Evolutionary conservation across 1,139 yeast genomes (phyloP).

Genomic region (Kodamaea plutei): DNA sequence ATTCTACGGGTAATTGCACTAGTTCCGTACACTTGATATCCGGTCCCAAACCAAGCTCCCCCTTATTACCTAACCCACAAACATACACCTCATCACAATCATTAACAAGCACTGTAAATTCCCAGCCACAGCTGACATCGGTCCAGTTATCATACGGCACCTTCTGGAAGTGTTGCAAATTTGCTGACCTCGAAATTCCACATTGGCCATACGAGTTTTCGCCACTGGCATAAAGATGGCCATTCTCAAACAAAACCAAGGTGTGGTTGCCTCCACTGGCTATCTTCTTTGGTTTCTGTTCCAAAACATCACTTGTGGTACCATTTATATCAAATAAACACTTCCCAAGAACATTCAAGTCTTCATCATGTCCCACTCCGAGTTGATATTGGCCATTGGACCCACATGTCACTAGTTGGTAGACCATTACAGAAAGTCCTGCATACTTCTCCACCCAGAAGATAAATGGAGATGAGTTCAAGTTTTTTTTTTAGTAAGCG

Average conservation of each 20-base stretch:
- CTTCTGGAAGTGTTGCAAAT: constrained; percentile 17
- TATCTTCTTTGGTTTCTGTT: constrained; percentile 32
- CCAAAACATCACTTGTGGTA: constrained; percentile 10
- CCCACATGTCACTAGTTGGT: constrained; percentile 56
- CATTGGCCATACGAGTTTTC: constrained; percentile 56
- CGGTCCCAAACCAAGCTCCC: constrained; percentile 68
- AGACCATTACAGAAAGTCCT: constrained; percentile 14
- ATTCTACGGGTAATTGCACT: constrained; percentile 2
- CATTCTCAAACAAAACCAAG: constrained; percentile 49
- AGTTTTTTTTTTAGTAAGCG: neutral
- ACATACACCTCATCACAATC: constrained; percentile 38
- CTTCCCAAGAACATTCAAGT: constrained; percentile 33
- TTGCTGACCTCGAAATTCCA: constrained; percentile 22
- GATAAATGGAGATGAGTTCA: constrained; percentile 2
- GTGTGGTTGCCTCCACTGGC: constrained; percentile 91
- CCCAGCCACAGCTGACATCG: constrained; percentile 73
- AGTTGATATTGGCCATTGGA: constrained; percentile 81
- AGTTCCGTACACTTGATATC: constrained; percentile 9
- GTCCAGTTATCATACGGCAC: constrained; percentile 30
- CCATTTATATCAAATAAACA: constrained; percentile 20
- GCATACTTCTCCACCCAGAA: too few relatives aligned
- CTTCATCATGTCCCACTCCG: constrained; percentile 59
- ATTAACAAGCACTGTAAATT: constrained; percentile 55
- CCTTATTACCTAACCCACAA: constrained; percentile 64
- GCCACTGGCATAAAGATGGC: constrained; percentile 57